These are phyloP conservation scores for Symbiotaphrina buchneri DNA, from an alignment of 495 filamentous ascomycete genomes.

Conservation along the genomic window DNA sequence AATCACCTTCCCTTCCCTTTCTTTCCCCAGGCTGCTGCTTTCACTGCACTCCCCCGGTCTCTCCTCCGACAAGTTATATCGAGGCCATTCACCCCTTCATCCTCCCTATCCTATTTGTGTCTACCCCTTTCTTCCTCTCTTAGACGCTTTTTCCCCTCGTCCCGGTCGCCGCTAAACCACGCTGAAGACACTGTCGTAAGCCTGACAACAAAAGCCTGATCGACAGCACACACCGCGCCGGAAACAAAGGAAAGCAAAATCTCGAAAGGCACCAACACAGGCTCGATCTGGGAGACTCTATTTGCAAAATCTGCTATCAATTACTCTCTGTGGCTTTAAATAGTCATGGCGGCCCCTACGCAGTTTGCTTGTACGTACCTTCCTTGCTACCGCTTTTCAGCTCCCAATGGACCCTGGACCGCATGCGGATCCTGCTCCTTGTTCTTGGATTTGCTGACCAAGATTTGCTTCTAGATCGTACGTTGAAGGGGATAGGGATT, in stretches of 20 bases:
- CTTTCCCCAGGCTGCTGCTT: background rate
- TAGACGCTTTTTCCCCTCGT: too few species aligned
- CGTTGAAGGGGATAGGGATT: constrained; percentile 86
- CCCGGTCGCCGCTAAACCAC: too few species aligned
- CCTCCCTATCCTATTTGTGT: too few species aligned
- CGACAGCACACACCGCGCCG: too few species aligned
- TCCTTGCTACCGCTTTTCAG: constrained; percentile 1
- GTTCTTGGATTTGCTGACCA: constrained; percentile 3
- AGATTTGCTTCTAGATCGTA: constrained; percentile 35
- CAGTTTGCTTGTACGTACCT: constrained; percentile 61
- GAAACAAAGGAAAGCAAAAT: too few species aligned
- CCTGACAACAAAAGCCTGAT: too few species aligned
- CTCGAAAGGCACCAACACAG: too few species aligned
- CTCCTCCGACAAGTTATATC: background rate
- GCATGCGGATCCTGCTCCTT: background rate
- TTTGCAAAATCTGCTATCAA: too few species aligned
- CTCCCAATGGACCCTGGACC: background rate
- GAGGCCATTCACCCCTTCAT: too few species aligned
- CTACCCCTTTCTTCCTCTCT: too few species aligned
- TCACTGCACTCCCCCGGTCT: background rate
- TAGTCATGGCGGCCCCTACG: constrained; percentile 75
- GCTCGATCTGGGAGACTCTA: too few species aligned
- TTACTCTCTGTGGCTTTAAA: constrained; percentile 42
- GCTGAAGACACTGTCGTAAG: too few species aligned
- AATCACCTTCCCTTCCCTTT: background rate